Evolutionary conservation across 2,329 filamentous ascomycete species (phyloP).

Genomic region (Cladophialophora bantiana): DNA sequence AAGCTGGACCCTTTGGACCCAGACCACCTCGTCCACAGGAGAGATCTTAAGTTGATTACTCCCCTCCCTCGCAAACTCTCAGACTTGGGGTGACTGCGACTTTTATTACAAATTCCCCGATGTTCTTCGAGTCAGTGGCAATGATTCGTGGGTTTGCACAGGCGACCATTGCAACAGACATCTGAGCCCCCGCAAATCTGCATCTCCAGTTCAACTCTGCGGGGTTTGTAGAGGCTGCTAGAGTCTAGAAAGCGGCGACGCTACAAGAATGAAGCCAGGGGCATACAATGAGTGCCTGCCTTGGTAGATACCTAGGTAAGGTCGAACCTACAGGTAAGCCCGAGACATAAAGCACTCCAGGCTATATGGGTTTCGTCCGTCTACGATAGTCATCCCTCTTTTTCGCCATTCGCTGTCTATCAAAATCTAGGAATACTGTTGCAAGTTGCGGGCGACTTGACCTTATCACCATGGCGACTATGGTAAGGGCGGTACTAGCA

Average conservation of each 20-base stretch:
- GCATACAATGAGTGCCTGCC: background rate
- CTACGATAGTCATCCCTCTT: background rate
- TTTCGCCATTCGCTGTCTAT: background rate
- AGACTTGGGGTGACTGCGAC: constrained; percentile 1
- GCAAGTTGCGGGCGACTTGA: background rate
- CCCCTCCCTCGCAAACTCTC: background rate
- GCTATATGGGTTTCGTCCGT: background rate
- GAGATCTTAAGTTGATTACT: background rate
- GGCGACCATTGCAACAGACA: background rate
- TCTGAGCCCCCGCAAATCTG: background rate
- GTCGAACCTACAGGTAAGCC: background rate
- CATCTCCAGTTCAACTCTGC: background rate
- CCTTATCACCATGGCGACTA: constrained; percentile 36
- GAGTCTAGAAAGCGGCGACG: background rate
- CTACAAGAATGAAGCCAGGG: background rate
- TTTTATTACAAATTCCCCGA: constrained; percentile 7
- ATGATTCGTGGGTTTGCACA: constrained; percentile 11
- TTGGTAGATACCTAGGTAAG: constrained; percentile 1
- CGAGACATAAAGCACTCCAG: background rate
- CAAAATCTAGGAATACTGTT: background rate
- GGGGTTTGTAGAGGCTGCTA: constrained; percentile 10
- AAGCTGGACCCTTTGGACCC: background rate
- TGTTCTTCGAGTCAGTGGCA: constrained; percentile 11
- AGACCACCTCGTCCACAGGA: background rate
- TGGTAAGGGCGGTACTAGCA: constrained; percentile 9